These are phyloP conservation scores for Cercophora samala DNA, from an alignment of 495 filamentous ascomycete species.

Conservation along the genomic window DNA sequence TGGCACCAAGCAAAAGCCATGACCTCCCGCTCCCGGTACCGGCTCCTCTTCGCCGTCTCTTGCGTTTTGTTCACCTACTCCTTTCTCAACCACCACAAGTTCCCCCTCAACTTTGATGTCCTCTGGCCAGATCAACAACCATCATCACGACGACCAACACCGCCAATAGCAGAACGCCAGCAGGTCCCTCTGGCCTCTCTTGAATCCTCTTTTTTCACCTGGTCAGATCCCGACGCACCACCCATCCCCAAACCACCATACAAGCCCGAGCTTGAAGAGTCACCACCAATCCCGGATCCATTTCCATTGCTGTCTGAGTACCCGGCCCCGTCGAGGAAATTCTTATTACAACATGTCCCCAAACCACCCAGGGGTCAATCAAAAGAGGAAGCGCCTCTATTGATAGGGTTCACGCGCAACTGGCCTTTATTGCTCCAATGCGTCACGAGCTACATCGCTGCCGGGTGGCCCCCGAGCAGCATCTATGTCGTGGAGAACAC, in stretches of 20 bases:
- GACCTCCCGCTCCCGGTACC: constrained; percentile 19
- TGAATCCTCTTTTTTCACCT: constrained; percentile 19
- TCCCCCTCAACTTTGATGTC: not conserved
- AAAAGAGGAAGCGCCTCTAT: constrained; percentile 44
- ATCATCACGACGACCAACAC: not conserved
- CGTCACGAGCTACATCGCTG: constrained; percentile 56
- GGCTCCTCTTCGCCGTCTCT: constrained; percentile 14
- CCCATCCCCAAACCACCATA: constrained; percentile 15
- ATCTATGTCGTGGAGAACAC: constrained; percentile 64
- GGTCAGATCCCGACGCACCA: constrained; percentile 16
- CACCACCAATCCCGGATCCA: constrained; percentile 23
- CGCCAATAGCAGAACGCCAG: not conserved
- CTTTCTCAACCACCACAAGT: not conserved
- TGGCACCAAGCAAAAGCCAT: not conserved
- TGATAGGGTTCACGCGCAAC: constrained; percentile 60
- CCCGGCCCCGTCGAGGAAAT: constrained; percentile 12
- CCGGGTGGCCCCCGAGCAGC: constrained; percentile 58
- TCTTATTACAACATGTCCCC: constrained; percentile 3
- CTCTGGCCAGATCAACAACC: not conserved
- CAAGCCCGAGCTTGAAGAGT: constrained; percentile 17
- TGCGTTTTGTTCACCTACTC: constrained; percentile 11
- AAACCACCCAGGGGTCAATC: not conserved
- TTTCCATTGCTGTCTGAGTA: constrained; percentile 27
- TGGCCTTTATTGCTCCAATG: constrained; percentile 57
- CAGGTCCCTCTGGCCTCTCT: constrained; percentile 15